Base-by-base conservation (phyloP, 208 protist genomes). In the Naegleria lovaniensis region DNA sequence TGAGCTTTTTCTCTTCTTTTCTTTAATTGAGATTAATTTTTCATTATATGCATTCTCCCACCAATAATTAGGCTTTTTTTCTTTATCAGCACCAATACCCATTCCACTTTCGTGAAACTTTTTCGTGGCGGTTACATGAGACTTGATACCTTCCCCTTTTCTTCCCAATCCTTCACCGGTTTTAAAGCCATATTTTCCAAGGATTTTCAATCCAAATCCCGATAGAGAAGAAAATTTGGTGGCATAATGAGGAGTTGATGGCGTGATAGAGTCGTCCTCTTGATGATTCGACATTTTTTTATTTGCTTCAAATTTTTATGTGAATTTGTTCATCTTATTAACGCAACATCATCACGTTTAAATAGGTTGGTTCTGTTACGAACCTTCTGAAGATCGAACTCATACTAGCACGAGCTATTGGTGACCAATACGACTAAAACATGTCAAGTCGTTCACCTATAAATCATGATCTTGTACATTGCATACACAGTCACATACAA, bases 1-100 rank as follows among this genome's bases (percentile, higher is more conserved):
- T 33, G 39, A 11, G 38, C 5, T 29, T 33, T 11, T 85, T 33
- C 16, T 48, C 7, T 43, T 85, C 83, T 85, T 85, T 22, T 22
- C 41, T 5, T 9, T 9, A 29, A 48, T 43, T 19, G 39, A 43
- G 29, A 0, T 43, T 11, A 85, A 85, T 29, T 43, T 40, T 25
- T 85, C 36, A 85, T 85, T 43, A 85, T 85, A 85, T n/a, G 83
- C 7, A 16, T 33, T 48, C 29, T 85, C 83, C 83, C 83, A 85
- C 83, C 83, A 85, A 85, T 85, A 85, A 79, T 79, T 79, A 13
- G 16, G 29, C n/a, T 79, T 79, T 19, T 48, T 85, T 15, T 84
- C 76, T 39, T 85, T 85, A 48, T 48, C 83, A 33, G 67, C 13
- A 79, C 67, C 67, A 36, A 79, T 79, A 7, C 83, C 83, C 39